phyloP scores from a whole-genome alignment of 495 filamentous ascomycete genomes.

The Astrothelium subdiscretum region DNA sequence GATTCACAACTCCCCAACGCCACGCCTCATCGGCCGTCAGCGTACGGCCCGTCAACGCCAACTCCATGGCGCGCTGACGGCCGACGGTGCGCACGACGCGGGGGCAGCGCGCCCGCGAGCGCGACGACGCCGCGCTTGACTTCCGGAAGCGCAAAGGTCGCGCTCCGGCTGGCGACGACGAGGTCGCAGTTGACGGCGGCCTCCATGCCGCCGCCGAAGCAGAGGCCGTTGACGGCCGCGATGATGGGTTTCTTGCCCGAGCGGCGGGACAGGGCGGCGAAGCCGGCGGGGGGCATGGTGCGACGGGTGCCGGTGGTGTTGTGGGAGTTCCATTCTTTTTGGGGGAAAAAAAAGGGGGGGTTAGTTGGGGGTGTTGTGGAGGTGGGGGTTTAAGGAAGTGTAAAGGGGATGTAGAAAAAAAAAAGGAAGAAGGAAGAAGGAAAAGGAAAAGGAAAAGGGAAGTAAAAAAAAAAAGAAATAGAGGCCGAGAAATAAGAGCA shows the following conservation, averaged over 20 bases:
- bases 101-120: slow-evolving; percentile 58
- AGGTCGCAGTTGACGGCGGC: slow-evolving; percentile 61
- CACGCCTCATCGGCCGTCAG: slow-evolving; percentile 47
- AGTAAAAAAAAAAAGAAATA: not conserved
- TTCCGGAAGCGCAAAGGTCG: slow-evolving; percentile 55
- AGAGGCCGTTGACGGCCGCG: slow-evolving; percentile 64
- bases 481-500: not conserved
- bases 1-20: slow-evolving; percentile 59
- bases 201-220: slow-evolving; percentile 64
- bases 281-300: slow-evolving; percentile 16
- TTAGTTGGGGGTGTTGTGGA: not conserved
- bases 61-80: slow-evolving; percentile 56
- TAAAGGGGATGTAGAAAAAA: no score
- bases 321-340: slow-evolving; percentile 5
- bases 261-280: slow-evolving; percentile 26
- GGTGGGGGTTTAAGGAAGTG: no score
- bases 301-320: slow-evolving; percentile 4
- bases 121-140: slow-evolving; percentile 58
- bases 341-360: not conserved
- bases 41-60: slow-evolving; percentile 52
- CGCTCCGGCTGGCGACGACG: slow-evolving; percentile 43
- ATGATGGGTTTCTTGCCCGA: slow-evolving; percentile 54
- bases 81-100: slow-evolving; percentile 59
- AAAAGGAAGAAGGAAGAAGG: not conserved
- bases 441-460: not conserved